Evolutionary conservation across 2,329 filamentous ascomycete genomes (phyloP).

Genomic region (Exophiala sideris): DNA sequence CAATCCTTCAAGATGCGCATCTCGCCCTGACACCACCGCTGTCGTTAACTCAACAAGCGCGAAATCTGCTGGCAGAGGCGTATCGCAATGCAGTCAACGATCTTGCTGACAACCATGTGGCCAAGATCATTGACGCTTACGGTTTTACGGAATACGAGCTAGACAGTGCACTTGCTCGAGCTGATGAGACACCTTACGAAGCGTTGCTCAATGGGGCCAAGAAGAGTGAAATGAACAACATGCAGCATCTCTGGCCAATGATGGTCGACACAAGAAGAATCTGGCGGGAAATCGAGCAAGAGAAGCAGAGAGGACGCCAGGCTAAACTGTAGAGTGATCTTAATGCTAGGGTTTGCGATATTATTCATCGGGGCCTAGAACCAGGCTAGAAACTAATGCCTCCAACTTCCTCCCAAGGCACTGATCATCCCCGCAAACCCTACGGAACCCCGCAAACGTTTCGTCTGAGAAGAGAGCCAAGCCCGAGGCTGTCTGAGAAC

Average conservation of each 20-base stretch:
- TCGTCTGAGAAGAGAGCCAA: not conserved
- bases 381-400: not conserved
- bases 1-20: slow-evolving; percentile 20
- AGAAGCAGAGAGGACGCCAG: not conserved
- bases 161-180: slow-evolving; percentile 28
- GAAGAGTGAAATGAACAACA: slow-evolving; percentile 30
- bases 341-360: not conserved
- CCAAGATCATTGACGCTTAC: slow-evolving; percentile 28
- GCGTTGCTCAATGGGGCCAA: slow-evolving; percentile 27
- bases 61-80: slow-evolving; percentile 16
- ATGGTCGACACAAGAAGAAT: slow-evolving; percentile 26
- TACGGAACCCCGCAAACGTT: not conserved
- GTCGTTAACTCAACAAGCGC: slow-evolving; percentile 12
- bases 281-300: slow-evolving; percentile 9
- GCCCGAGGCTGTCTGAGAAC: not conserved
- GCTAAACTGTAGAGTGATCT: not conserved
- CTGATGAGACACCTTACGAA: slow-evolving; percentile 28
- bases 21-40: slow-evolving; percentile 14
- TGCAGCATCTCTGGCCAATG: slow-evolving; percentile 25
- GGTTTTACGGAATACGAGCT: slow-evolving; percentile 30
- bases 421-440: not conserved
- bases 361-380: not conserved
- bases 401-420: not conserved
- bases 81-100: slow-evolving; percentile 23
- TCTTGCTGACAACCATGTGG: slow-evolving; percentile 22